A percentile compares a stretch with the other conserved stretches of the same genome.
Evolutionary conservation across 371 early-diverging fungal genomes (phyloP).

Genomic region (Catenaria anguillulae): DNA sequence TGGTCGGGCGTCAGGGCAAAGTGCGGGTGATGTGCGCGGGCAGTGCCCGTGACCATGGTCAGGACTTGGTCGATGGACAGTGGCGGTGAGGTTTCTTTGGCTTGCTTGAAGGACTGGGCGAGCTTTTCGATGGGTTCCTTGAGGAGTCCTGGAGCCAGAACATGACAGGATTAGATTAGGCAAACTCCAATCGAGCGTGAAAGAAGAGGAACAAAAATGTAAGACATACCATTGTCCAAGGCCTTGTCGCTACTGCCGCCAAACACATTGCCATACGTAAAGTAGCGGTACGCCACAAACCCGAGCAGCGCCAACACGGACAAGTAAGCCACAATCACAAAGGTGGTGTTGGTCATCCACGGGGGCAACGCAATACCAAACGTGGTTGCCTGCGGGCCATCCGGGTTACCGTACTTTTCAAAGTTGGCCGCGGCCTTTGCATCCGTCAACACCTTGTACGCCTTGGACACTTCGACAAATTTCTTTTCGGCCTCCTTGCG

Average conservation of each 20-base stretch:
- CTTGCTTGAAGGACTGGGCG: not conserved
- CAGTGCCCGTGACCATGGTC: not conserved
- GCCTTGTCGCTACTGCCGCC: not conserved
- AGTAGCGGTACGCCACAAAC: not conserved
- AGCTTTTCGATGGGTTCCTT: not conserved
- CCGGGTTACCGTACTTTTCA: slow-evolving; percentile 93
- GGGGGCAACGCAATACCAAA: slow-evolving; percentile 89
- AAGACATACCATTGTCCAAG: too few species aligned
- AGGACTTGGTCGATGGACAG: not conserved
- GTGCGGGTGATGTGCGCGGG: not conserved
- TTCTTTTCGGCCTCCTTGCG: slow-evolving; percentile 42
- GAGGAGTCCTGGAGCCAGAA: too few species aligned
- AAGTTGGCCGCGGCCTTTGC: slow-evolving; percentile 71
- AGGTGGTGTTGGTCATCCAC: slow-evolving; percentile 67
- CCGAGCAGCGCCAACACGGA: not conserved
- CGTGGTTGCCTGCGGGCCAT: slow-evolving; percentile 76
- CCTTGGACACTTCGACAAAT: slow-evolving; percentile 70
- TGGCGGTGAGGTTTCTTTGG: not conserved
- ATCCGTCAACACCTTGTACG: slow-evolving; percentile 85
- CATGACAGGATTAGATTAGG: too few species aligned
- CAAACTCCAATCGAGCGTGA: too few species aligned
- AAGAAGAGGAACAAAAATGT: too few species aligned
- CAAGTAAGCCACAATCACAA: slow-evolving; percentile 42
- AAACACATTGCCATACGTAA: not conserved
- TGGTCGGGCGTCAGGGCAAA: not conserved